Percentiles rank a stretch among this genome's conserved stretches.
Evolutionary conservation across 768 basidiomycete genomes (phyloP).

Genomic region (Inosperma sp.): DNA sequence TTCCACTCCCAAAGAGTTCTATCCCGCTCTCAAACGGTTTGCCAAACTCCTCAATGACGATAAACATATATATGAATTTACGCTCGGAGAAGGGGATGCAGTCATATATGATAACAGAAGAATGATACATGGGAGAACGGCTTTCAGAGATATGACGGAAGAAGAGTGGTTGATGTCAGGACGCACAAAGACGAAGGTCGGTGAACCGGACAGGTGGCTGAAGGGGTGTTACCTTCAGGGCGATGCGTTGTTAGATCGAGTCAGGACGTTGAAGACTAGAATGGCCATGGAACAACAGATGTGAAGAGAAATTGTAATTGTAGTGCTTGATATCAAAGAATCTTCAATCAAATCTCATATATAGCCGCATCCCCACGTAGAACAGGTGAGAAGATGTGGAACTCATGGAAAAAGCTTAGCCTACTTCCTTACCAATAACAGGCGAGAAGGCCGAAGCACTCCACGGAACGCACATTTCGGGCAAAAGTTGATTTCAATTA

Average conservation of each 20-base stretch:
- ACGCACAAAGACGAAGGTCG: constrained; percentile 55
- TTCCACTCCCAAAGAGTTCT: constrained; percentile 52
- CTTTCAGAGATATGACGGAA: constrained; percentile 50
- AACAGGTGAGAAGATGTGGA: too few relatives aligned
- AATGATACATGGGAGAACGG: constrained; percentile 81
- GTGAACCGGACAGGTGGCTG: constrained; percentile 72
- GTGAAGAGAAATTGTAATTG: background rate
- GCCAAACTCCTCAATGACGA: constrained; percentile 51
- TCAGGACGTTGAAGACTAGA: constrained; percentile 45
- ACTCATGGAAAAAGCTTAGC: too few relatives aligned
- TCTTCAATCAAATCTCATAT: too few relatives aligned
- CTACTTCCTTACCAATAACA: too few relatives aligned
- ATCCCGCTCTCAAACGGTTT: constrained; percentile 59
- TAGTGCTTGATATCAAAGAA: too few relatives aligned
- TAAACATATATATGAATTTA: constrained; percentile 52
- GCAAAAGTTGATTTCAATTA: too few relatives aligned
- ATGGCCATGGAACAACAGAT: constrained; percentile 9
- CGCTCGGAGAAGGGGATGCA: constrained; percentile 75
- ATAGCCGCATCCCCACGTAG: too few relatives aligned
- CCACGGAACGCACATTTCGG: too few relatives aligned
- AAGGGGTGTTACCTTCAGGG: constrained; percentile 83
- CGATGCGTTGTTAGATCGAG: constrained; percentile 57
- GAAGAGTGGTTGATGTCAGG: constrained; percentile 39
- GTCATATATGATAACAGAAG: constrained; percentile 91
- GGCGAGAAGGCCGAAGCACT: too few relatives aligned